Evolutionary conservation across 2,329 filamentous ascomycete species (phyloP).

Genomic region (Herpotrichia juniperi): DNA sequence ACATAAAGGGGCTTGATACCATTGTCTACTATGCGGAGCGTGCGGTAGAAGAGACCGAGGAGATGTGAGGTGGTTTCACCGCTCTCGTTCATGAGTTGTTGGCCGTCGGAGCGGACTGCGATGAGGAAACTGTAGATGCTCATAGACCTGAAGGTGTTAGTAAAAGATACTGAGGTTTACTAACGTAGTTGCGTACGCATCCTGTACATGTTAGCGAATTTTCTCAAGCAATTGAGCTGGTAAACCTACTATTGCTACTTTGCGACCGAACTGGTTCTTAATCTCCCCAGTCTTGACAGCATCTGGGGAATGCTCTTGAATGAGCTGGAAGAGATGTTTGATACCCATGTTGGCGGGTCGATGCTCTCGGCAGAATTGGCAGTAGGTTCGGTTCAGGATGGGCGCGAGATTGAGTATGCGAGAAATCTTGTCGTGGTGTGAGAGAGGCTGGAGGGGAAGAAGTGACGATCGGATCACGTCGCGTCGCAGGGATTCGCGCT

Average conservation of each 20-base stretch:
- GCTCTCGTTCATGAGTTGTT: slow-evolving; percentile 92
- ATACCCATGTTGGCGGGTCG: slow-evolving; percentile 43
- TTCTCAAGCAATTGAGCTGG: background rate
- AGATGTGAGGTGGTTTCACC: slow-evolving; percentile 97
- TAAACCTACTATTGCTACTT: slow-evolving; percentile 86
- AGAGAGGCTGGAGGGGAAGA: slow-evolving; percentile 15
- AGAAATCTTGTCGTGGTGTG: slow-evolving; percentile 21
- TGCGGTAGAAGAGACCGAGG: slow-evolving; percentile 99
- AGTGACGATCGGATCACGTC: slow-evolving; percentile 23
- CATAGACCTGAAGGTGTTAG: slow-evolving; percentile 73
- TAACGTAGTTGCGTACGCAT: slow-evolving; percentile 48
- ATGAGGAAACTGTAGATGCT: slow-evolving; percentile 99
- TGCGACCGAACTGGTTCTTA: slow-evolving; percentile 98
- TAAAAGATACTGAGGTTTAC: background rate
- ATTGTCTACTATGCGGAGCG: slow-evolving; percentile 96
- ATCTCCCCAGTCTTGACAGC: slow-evolving; percentile 96
- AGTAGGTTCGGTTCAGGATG: background rate
- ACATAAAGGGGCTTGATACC: slow-evolving; percentile 99
- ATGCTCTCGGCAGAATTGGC: background rate
- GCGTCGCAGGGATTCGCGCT: slow-evolving; percentile 36
- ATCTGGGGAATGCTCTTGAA: slow-evolving; percentile 85
- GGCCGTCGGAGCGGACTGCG: slow-evolving; percentile 93
- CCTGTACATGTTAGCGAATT: slow-evolving; percentile 43
- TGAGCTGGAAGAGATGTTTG: slow-evolving; percentile 55
- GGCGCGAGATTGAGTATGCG: slow-evolving; percentile 7